phyloP scores from a whole-genome alignment of 140 eudicot species.

The Stevia rebaudiana region DNA sequence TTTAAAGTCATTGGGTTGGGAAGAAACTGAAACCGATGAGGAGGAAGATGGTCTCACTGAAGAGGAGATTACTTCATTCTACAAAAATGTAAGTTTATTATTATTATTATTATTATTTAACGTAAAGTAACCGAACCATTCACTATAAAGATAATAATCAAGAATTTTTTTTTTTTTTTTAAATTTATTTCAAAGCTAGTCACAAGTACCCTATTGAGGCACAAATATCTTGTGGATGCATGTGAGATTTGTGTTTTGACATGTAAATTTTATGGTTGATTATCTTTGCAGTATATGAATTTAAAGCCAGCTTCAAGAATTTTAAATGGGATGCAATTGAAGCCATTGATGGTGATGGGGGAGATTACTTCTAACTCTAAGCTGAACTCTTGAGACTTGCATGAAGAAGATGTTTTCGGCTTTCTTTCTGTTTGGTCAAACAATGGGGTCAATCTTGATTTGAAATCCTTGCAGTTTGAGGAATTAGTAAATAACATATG shows the following conservation, averaged over 20 bases:
- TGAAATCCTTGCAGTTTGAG: constrained; percentile 31
- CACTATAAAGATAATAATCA: neutral
- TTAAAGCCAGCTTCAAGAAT: constrained; percentile 45
- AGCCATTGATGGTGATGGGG: constrained; percentile 23
- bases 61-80: constrained; percentile 75
- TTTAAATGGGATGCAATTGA: constrained; percentile 34
- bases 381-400: constrained; percentile 35
- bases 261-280: neutral
- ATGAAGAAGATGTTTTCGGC: neutral
- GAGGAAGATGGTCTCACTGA: constrained; percentile 81
- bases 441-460: constrained; percentile 24
- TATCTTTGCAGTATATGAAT: constrained; percentile 48
- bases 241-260: too few relatives aligned
- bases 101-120: too few relatives aligned
- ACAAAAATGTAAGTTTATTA: constrained; percentile 52
- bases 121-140: neutral
- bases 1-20: constrained; percentile 86
- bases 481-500: constrained; percentile 36
- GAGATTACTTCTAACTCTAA: constrained; percentile 33
- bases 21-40: constrained; percentile 57
- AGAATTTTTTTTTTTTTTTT: too few relatives aligned
- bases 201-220: neutral
- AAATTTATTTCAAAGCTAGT: neutral
- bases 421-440: constrained; percentile 17
- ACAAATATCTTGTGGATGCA: too few relatives aligned